Evolutionary conservation across 306 rosid genomes (phyloP).

Genomic region (Inga laurina): DNA sequence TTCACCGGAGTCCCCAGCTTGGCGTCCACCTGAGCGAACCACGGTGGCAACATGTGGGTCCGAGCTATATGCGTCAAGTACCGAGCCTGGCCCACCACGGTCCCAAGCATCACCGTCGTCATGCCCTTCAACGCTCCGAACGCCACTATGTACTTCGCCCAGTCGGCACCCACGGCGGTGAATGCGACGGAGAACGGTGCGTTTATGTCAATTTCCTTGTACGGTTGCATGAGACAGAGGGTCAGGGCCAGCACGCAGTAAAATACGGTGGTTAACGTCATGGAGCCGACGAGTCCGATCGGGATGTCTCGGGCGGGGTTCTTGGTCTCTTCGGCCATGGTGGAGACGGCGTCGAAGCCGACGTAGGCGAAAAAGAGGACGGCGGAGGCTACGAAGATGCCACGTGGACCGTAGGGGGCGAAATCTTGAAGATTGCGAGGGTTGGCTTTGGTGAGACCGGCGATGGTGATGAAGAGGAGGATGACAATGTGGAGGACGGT

Average conservation of each 20-base stretch:
- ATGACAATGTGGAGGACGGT: conserved; percentile 55
- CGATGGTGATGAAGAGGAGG: conserved; percentile 69
- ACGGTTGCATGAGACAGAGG: conserved; percentile 71
- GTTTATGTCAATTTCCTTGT: background rate
- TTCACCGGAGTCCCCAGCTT: conserved; percentile 74
- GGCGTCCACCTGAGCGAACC: conserved; percentile 68
- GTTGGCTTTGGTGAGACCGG: conserved; percentile 68
- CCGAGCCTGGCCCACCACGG: conserved; percentile 79
- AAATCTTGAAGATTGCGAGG: conserved; percentile 45
- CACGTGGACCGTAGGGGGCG: conserved; percentile 43
- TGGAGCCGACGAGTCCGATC: conserved; percentile 79
- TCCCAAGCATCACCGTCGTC: conserved; percentile 75
- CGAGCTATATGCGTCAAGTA: conserved; percentile 87
- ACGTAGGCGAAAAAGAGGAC: conserved; percentile 85
- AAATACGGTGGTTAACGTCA: conserved; percentile 45
- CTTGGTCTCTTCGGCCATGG: conserved; percentile 91
- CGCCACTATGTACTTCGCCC: conserved; percentile 89
- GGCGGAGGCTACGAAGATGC: conserved; percentile 65
- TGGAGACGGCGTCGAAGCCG: conserved; percentile 79
- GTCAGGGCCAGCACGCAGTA: conserved; percentile 70
- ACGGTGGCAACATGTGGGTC: conserved; percentile 88
- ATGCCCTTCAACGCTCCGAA: conserved; percentile 82
- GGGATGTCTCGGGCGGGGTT: conserved; percentile 80
- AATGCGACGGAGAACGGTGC: conserved; percentile 78
- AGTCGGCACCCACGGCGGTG: conserved; percentile 61